Percentiles rank a stretch among this genome's conserved stretches.
Evolutionary conservation across 495 filamentous ascomycete genomes (phyloP).

Genomic region (Chlorociboria aeruginascens): DNA sequence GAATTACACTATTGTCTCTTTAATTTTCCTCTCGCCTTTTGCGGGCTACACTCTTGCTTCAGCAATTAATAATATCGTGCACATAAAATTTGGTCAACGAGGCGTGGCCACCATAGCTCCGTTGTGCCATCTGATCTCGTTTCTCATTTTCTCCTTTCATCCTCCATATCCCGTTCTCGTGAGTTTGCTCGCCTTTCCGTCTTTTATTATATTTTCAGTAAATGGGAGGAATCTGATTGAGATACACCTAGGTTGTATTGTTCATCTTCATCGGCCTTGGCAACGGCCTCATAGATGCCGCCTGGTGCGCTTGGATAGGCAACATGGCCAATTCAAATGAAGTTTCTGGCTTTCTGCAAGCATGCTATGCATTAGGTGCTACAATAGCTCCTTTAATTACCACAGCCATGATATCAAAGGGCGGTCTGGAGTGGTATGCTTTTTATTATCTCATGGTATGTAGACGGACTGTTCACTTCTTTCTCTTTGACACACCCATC

Average conservation of each 20-base stretch:
- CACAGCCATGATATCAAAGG: slow-evolving; percentile 53
- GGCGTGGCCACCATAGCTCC: slow-evolving; percentile 62
- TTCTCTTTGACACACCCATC: neutral
- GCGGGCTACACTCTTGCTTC: slow-evolving; percentile 70
- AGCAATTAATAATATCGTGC: slow-evolving; percentile 48
- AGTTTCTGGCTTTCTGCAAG: slow-evolving; percentile 58
- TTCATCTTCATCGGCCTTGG: slow-evolving; percentile 65
- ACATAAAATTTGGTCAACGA: slow-evolving; percentile 51
- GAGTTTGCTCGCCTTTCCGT: neutral
- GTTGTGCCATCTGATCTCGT: slow-evolving; percentile 50
- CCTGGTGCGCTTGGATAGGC: slow-evolving; percentile 74
- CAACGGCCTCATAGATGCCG: slow-evolving; percentile 55
- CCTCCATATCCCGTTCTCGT: slow-evolving; percentile 63
- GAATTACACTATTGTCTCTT: slow-evolving; percentile 62
- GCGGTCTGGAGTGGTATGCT: slow-evolving; percentile 42
- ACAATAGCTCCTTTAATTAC: slow-evolving; percentile 66
- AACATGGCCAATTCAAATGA: slow-evolving; percentile 60
- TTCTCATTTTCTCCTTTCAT: slow-evolving; percentile 52
- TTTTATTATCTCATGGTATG: slow-evolving; percentile 48
- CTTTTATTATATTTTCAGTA: neutral
- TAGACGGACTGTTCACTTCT: neutral
- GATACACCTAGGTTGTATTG: slow-evolving; percentile 31
- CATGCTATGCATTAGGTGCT: slow-evolving; percentile 64
- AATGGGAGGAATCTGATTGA: too few relatives aligned
- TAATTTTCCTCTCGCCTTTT: slow-evolving; percentile 75